A percentile compares a stretch with the other conserved stretches of the same genome.
Conservation (phyloP, 176 grass and related monocot species). For the Musa troglodytarum region DNA sequence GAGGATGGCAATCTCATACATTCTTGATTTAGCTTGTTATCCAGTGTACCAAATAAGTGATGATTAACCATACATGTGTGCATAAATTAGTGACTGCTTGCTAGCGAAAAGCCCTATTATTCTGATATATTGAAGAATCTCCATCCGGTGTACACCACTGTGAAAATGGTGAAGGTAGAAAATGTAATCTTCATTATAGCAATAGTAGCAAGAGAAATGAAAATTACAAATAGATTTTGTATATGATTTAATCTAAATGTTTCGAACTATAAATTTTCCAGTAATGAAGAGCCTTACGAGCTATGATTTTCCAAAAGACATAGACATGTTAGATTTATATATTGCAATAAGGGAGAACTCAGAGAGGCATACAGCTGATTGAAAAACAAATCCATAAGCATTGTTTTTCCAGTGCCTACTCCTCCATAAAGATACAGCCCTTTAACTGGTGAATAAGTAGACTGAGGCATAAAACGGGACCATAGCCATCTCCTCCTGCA, state of each 20-base stretch:
- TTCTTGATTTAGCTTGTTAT: not conserved
- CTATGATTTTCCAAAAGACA: not conserved
- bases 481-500: slow-evolving; percentile 86
- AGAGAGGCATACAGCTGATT: slow-evolving; percentile 54
- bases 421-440: slow-evolving; percentile 82
- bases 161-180: not conserved
- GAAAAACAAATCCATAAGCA: slow-evolving; percentile 92
- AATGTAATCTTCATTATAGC: not conserved
- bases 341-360: not conserved
- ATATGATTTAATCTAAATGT: not conserved
- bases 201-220: not conserved
- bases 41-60: not conserved
- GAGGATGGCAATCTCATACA: not conserved
- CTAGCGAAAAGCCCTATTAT: not conserved
- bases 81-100: not conserved
- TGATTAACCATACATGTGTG: not conserved
- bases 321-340: not conserved
- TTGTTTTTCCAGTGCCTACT: slow-evolving; percentile 84
- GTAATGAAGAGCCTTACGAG: not conserved
- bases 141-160: not conserved
- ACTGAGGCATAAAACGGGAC: slow-evolving; percentile 55
- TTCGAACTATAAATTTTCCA: not conserved
- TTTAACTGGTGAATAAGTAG: slow-evolving; percentile 49
- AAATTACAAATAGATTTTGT: not conserved
- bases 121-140: not conserved